These are phyloP conservation scores for Phialophora chinensis DNA, from an alignment of 2,329 filamentous ascomycete genomes.

Conservation along the genomic window DNA sequence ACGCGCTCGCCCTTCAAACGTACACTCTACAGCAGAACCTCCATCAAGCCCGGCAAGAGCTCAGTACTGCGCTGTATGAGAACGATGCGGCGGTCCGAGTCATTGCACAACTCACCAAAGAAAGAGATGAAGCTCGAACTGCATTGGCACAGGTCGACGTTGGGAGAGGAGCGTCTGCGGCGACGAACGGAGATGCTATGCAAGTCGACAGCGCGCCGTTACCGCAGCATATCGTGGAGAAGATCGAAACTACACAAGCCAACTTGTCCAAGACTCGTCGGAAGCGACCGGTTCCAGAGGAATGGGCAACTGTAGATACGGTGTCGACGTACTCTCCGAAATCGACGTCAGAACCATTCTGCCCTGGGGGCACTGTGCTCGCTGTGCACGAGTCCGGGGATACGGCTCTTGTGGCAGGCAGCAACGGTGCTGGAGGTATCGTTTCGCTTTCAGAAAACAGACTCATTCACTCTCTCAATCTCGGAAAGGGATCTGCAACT, in stretches of 20 bases:
- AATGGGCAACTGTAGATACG: slow-evolving; percentile 79
- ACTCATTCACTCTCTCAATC: slow-evolving; percentile 64
- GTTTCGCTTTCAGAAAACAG: slow-evolving; percentile 79
- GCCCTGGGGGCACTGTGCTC: slow-evolving; percentile 63
- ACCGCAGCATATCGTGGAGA: slow-evolving; percentile 71
- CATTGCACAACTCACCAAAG: slow-evolving; percentile 86
- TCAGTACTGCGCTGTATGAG: slow-evolving; percentile 92
- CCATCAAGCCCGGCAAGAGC: slow-evolving; percentile 86
- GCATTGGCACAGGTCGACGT: slow-evolving; percentile 86
- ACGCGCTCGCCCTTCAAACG: slow-evolving; percentile 86
- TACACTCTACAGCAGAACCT: slow-evolving; percentile 91
- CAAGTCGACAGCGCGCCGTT: slow-evolving; percentile 83
- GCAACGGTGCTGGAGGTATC: slow-evolving; percentile 75
- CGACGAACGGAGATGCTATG: slow-evolving; percentile 79
- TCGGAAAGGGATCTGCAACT: slow-evolving; percentile 68
- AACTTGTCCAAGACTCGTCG: slow-evolving; percentile 85
- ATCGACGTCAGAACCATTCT: slow-evolving; percentile 62
- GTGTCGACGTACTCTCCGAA: slow-evolving; percentile 66
- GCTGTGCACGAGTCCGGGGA: slow-evolving; percentile 66
- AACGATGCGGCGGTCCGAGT: slow-evolving; percentile 96
- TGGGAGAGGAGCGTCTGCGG: slow-evolving; percentile 53
- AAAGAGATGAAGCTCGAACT: slow-evolving; percentile 90
- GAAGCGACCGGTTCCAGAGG: slow-evolving; percentile 83
- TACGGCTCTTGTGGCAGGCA: slow-evolving; percentile 74
- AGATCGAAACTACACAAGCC: slow-evolving; percentile 80